Conservation (phyloP, 306 rosid species). For the Glycine soja region DNA sequence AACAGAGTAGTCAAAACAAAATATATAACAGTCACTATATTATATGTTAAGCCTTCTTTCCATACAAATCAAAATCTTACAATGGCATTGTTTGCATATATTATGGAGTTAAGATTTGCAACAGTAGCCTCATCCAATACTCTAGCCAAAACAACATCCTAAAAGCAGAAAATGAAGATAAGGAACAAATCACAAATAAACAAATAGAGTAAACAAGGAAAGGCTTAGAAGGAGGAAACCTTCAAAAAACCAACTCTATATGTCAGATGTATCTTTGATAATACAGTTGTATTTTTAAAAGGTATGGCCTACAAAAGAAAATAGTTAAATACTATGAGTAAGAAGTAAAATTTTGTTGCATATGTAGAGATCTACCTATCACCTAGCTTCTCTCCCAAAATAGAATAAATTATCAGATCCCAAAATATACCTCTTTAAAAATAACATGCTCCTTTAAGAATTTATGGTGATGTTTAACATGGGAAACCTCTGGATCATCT, state of each 20-base stretch:
- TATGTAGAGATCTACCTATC: conserved; percentile 23
- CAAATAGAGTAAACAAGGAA: conserved; percentile 38
- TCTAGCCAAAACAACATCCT: conserved; percentile 96
- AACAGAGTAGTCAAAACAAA: conserved; percentile 47
- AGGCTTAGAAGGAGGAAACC: conserved; percentile 57
- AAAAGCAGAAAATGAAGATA: conserved; percentile 43
- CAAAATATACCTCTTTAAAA: conserved; percentile 82
- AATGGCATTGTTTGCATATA: conserved; percentile 83
- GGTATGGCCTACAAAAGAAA: conserved; percentile 80
- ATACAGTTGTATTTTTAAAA: conserved; percentile 71
- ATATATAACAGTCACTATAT: conserved; percentile 3
- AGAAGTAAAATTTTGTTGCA: not conserved
- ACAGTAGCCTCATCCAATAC: conserved; percentile 80
- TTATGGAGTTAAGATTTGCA: conserved; percentile 84
- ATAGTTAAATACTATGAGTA: conserved; percentile 6
- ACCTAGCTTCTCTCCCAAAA: conserved; percentile 35
- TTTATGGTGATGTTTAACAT: conserved; percentile 76
- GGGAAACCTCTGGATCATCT: conserved; percentile 86
- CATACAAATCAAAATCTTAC: conserved; percentile 58
- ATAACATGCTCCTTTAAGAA: conserved; percentile 87
- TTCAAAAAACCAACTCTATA: conserved; percentile 92
- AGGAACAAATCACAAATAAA: conserved; percentile 9
- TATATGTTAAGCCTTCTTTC: conserved; percentile 6
- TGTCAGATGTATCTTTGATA: conserved; percentile 96
- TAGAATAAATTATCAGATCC: not conserved